phyloP scores from a whole-genome alignment of 208 protist genomes.

The Vickermania spadyakhi region DNA sequence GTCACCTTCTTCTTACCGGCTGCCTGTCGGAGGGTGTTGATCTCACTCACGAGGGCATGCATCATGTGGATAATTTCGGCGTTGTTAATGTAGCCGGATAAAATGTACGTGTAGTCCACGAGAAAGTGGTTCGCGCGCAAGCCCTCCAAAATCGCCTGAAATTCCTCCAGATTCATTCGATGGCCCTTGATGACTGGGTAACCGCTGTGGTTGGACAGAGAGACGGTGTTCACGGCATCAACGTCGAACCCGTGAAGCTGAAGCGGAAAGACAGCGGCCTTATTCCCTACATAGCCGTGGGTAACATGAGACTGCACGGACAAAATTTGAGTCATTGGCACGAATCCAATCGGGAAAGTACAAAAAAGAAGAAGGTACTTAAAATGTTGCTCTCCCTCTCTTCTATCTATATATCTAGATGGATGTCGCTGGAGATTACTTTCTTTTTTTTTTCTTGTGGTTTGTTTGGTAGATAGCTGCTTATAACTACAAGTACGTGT shows the following conservation, averaged over 20 bases:
- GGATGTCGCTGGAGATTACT: background rate
- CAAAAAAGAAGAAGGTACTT: slow-evolving; percentile 12
- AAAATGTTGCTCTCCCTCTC: background rate
- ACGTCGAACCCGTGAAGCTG: slow-evolving; percentile 94
- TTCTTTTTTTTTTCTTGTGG: background rate
- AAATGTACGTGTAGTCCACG: slow-evolving; percentile 71
- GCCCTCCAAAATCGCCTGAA: slow-evolving; percentile 69
- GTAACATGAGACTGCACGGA: slow-evolving; percentile 94
- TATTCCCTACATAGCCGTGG: slow-evolving; percentile 96
- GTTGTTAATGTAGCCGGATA: slow-evolving; percentile 94
- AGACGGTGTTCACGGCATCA: slow-evolving; percentile 92
- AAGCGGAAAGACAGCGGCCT: slow-evolving; percentile 89
- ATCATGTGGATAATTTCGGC: slow-evolving; percentile 63
- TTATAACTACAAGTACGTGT: too few relatives aligned
- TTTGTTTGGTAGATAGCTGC: too few relatives aligned
- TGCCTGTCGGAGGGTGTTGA: slow-evolving; percentile 41
- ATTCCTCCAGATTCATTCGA: slow-evolving; percentile 73
- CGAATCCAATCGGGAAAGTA: slow-evolving; percentile 1
- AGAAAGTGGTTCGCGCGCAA: slow-evolving; percentile 84
- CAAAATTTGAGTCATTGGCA: slow-evolving; percentile 33
- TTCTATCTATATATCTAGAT: background rate
- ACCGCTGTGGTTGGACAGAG: slow-evolving; percentile 93
- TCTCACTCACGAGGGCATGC: slow-evolving; percentile 34
- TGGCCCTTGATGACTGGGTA: slow-evolving; percentile 88
- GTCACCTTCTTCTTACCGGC: slow-evolving; percentile 16